Conservation (phyloP, 345 rosid genomes). For the Microthlaspi erraticum region DNA sequence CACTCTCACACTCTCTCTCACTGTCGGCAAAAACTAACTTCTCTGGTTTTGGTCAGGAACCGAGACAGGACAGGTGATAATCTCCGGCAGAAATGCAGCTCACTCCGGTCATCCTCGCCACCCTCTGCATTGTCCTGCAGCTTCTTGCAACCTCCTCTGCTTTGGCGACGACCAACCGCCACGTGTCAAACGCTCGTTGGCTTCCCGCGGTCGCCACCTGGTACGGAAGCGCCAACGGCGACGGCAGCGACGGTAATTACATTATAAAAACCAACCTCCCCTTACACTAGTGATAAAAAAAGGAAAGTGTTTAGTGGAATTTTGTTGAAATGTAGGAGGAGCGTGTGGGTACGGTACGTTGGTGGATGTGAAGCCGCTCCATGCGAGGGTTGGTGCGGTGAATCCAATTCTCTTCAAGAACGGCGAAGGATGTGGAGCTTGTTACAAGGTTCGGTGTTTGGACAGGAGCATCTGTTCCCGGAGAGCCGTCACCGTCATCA, state of each 20-base stretch:
- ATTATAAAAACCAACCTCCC: neutral
- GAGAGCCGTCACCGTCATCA: slow-evolving; percentile 84
- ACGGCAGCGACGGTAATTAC: slow-evolving; percentile 84
- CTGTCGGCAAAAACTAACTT: slow-evolving; percentile 39
- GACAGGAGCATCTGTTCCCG: slow-evolving; percentile 85
- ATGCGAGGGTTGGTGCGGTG: slow-evolving; percentile 93
- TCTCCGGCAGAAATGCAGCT: slow-evolving; percentile 47
- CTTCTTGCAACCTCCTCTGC: slow-evolving; percentile 24
- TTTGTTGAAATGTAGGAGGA: slow-evolving; percentile 60
- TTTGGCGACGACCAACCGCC: neutral
- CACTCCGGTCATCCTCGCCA: slow-evolving; percentile 16
- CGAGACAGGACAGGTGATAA: slow-evolving; percentile 23
- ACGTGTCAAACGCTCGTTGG: slow-evolving; percentile 61
- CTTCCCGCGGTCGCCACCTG: slow-evolving; percentile 93
- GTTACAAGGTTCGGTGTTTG: slow-evolving; percentile 81
- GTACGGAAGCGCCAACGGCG: slow-evolving; percentile 95
- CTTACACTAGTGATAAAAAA: neutral
- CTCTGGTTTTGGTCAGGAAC: neutral
- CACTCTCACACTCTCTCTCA: slow-evolving; percentile 36
- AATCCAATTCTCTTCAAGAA: slow-evolving; percentile 83
- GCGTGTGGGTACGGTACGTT: slow-evolving; percentile 96
- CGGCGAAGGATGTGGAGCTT: slow-evolving; percentile 96
- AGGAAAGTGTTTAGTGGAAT: neutral
- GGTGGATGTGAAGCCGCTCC: slow-evolving; percentile 88
- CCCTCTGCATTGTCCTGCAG: slow-evolving; percentile 36